Percentiles rank a stretch among this genome's conserved stretches.
phyloP scores from a whole-genome alignment of 495 filamentous ascomycete genomes.

The Trichoderma erinaceum region DNA sequence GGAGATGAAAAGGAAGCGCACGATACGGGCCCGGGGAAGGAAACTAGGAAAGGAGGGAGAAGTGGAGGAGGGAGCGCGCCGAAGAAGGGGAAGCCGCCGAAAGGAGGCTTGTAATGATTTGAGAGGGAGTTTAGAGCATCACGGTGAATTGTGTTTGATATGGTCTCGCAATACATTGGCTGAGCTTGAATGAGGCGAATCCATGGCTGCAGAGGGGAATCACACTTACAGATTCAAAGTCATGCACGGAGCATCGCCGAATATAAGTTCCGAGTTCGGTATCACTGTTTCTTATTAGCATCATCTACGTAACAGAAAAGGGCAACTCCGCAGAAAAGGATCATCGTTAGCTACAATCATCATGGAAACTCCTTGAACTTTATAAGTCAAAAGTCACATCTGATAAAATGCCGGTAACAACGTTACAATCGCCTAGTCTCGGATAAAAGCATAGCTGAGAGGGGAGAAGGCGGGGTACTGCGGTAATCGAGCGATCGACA shows the following conservation, averaged over 20 bases:
- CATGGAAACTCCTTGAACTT: no score
- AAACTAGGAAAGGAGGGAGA: constrained; percentile 18
- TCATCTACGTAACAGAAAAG: no score
- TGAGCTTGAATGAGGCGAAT: no score
- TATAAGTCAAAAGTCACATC: neutral
- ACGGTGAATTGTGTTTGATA: neutral
- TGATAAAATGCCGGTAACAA: neutral
- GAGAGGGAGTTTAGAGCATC: neutral
- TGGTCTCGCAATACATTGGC: no score
- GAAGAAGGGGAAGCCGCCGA: constrained; percentile 23
- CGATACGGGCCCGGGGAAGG: constrained; percentile 11
- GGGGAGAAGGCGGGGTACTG: neutral
- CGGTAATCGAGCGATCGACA: constrained; percentile 1
- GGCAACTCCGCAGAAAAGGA: no score
- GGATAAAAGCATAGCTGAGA: neutral
- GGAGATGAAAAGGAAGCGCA: constrained; percentile 18
- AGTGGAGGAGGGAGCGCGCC: constrained; percentile 22
- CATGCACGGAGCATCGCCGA: no score
- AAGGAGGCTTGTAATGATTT: neutral
- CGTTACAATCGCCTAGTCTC: neutral
- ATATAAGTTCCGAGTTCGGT: no score
- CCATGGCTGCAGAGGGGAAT: no score
- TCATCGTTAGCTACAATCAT: no score
- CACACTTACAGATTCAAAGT: no score
- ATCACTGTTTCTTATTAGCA: no score